Evolutionary conservation across 345 rosid species (phyloP), one percentile per base, ranked within the genome.

Genomic region (Bretschneidera sinensis): DNA sequence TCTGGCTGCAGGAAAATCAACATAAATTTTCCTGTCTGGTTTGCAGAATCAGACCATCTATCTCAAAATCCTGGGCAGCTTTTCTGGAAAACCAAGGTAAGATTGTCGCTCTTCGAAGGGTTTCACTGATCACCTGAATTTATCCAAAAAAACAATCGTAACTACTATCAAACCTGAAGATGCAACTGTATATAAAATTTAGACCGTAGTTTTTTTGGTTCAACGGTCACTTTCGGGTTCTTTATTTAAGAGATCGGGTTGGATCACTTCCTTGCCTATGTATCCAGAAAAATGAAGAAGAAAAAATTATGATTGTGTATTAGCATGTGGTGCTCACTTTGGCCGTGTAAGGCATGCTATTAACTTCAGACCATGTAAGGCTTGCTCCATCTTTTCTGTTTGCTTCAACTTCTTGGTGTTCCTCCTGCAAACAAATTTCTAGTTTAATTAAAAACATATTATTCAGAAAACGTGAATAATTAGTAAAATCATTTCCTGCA

Each of bases 1-100:
- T n/a, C n/a, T n/a, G n/a, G n/a, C 18, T 63, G 17, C 20, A 9
- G 43, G 24, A 21, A 23, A 51, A 49, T 57, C 31, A 22, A 17
- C n/a, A n/a, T n/a, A n/a, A n/a, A n/a, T n/a, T n/a, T n/a, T n/a
- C n/a, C n/a, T n/a, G 25, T 35, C 43, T 50, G 15, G 9, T 48
- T 53, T 53, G 17, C 47, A 16, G 35, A 45, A 17, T 64, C 64
- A 0, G 74, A 76, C 91, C 88, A 47, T 80, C 83, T 60, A 83
- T 77, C 68, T 80, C 76, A n/a, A 80, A 85, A 62, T 80, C 86
- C 68, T 63, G 83, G 28, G 85, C 83, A 59, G 88, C 88, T 74
- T 78, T 83, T 64, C 88, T 77, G 25, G 88, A 80, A 67, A 68
- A 79, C 91, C 91, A 82, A 28, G 91, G 86, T 48, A 83, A 63